Evolutionary conservation across 2,329 filamentous ascomycete genomes (phyloP).

Genomic region (Hypoxylon sp.): DNA sequence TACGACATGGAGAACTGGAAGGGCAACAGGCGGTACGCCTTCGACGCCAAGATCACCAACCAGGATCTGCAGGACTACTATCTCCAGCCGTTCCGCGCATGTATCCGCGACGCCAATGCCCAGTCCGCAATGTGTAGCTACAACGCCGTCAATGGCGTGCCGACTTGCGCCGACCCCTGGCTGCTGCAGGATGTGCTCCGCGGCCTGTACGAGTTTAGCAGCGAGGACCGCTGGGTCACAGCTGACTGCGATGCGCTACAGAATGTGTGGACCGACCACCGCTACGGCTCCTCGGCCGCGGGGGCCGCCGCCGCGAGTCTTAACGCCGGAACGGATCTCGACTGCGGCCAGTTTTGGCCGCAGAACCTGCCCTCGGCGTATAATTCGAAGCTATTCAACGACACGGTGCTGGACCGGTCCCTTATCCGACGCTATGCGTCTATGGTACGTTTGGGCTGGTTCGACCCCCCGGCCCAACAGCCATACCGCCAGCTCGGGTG

Average conservation of each 20-base stretch:
- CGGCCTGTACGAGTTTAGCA: conserved; percentile 74
- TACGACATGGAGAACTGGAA: conserved; percentile 69
- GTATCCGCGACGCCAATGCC: conserved; percentile 69
- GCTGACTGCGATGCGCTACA: conserved; percentile 75
- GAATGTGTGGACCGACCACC: conserved; percentile 66
- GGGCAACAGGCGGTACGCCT: conserved; percentile 63
- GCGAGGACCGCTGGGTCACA: conserved; percentile 73
- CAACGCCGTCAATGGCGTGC: conserved; percentile 75
- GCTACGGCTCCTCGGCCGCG: conserved; percentile 55
- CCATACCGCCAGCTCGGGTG: conserved; percentile 68
- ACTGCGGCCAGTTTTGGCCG: conserved; percentile 52
- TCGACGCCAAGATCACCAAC: conserved; percentile 68
- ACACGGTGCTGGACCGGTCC: conserved; percentile 63
- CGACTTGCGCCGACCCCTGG: conserved; percentile 74
- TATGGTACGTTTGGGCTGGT: conserved; percentile 70
- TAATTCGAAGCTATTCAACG: conserved; percentile 57
- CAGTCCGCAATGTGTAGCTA: conserved; percentile 74
- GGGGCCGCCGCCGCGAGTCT: conserved; percentile 55
- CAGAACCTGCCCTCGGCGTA: conserved; percentile 53
- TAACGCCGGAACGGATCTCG: conserved; percentile 58
- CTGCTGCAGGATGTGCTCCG: conserved; percentile 74
- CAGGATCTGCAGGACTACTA: conserved; percentile 79
- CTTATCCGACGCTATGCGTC: conserved; percentile 67
- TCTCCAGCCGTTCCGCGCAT: conserved; percentile 74
- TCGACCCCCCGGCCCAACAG: conserved; percentile 63